A percentile compares a stretch with the other conserved stretches of the same genome.
phyloP scores from a whole-genome alignment of 129 eudicot genomes.

The Chrysanthemum lavandulifolium region DNA sequence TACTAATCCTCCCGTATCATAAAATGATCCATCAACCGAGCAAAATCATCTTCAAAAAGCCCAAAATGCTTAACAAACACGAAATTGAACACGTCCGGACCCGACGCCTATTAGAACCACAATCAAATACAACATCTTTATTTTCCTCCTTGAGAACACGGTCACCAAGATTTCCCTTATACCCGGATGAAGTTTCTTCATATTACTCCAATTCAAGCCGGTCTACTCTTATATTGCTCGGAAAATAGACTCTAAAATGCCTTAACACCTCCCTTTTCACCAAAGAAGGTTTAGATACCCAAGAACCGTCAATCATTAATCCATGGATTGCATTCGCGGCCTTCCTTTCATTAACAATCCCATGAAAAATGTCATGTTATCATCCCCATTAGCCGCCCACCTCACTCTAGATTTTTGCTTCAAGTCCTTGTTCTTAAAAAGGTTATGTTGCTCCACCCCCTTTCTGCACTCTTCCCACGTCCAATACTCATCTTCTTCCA shows the following conservation, averaged over 20 bases:
- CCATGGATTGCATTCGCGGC: background rate
- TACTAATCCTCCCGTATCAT: background rate
- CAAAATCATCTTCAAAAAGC: background rate
- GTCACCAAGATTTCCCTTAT: background rate
- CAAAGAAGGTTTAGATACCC: background rate
- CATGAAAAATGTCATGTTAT: background rate
- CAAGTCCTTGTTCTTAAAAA: background rate
- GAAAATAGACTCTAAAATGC: background rate
- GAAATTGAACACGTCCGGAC: background rate
- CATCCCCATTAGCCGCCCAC: background rate
- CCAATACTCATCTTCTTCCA: background rate
- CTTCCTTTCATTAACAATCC: background rate
- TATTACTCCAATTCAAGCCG: background rate
- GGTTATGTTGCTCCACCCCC: background rate
- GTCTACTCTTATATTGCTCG: background rate
- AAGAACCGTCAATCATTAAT: background rate
- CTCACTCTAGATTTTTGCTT: background rate
- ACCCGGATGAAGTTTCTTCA: background rate
- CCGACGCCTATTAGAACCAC: background rate
- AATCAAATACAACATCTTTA: too few relatives aligned
- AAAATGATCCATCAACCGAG: background rate
- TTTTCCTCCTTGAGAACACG: too few relatives aligned
- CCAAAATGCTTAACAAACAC: background rate
- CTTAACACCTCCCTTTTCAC: background rate
- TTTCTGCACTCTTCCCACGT: background rate